These are phyloP conservation scores for Phytopythium delawarense DNA, from an alignment of 352 stramenopile species.

Conservation along the genomic window DNA sequence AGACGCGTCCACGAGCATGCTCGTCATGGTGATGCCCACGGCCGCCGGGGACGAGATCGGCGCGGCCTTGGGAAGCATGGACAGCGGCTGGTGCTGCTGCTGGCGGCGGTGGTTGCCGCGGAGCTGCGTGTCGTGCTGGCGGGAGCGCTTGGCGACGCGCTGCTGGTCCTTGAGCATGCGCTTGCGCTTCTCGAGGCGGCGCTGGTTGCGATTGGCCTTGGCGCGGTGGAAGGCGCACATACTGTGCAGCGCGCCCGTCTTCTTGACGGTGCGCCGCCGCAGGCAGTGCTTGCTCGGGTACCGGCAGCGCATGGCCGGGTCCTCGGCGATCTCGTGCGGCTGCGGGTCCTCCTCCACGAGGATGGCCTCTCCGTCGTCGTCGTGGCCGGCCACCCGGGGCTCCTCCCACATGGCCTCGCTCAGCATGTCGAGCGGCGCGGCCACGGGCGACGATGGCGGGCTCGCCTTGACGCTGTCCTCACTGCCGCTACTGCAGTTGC, in stretches of 20 bases:
- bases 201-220: slow-evolving; percentile 57
- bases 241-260: slow-evolving; percentile 50
- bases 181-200: slow-evolving; percentile 40
- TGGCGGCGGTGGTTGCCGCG: not conserved
- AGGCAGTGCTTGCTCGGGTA: slow-evolving; percentile 56
- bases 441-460: not conserved
- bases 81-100: not conserved
- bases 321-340: slow-evolving; percentile 30
- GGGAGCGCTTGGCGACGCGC: slow-evolving; percentile 7
- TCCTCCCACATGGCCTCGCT: slow-evolving; percentile 3
- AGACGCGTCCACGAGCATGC: slow-evolving; percentile 8
- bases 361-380: slow-evolving; percentile 27
- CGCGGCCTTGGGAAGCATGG: not conserved
- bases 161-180: slow-evolving; percentile 18
- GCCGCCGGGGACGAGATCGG: not conserved
- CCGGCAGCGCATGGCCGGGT: slow-evolving; percentile 34
- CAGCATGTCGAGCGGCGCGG: not conserved
- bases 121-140: not conserved
- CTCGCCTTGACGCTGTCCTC: not conserved
- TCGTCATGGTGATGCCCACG: not conserved
- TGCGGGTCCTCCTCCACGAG: slow-evolving; percentile 31
- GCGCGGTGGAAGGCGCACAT: slow-evolving; percentile 56
- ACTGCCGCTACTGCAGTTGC: not conserved
- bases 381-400: slow-evolving; percentile 9
- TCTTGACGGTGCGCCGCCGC: slow-evolving; percentile 52